Conservation (phyloP, 164 flowering plant genomes). For the Vitis vinifera region DNA sequence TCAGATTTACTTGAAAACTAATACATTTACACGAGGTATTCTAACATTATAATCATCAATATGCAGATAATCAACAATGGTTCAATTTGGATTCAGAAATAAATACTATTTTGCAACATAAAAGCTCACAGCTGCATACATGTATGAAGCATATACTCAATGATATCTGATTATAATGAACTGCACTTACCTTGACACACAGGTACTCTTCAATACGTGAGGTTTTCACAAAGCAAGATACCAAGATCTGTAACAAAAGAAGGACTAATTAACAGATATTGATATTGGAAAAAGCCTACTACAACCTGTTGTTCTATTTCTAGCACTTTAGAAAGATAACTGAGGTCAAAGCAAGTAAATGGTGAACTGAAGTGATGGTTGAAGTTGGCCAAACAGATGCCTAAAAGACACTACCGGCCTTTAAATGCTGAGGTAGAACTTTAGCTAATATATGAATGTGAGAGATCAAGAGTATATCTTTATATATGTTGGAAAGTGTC, state of each 20-base stretch:
- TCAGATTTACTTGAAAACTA: too few relatives aligned
- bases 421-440: neutral
- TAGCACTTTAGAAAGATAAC: neutral
- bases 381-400: neutral
- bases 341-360: neutral
- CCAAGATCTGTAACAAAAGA: slow-evolving; percentile 57
- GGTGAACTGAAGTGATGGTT: neutral
- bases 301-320: too few relatives aligned
- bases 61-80: too few relatives aligned
- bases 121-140: too few relatives aligned
- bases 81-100: too few relatives aligned
- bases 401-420: neutral
- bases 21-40: too few relatives aligned
- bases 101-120: too few relatives aligned
- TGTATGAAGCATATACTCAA: too few relatives aligned
- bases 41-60: too few relatives aligned
- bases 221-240: slow-evolving; percentile 98
- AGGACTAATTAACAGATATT: neutral
- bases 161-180: neutral
- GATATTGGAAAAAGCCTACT: too few relatives aligned
- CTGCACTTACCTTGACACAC: slow-evolving; percentile 76
- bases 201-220: slow-evolving; percentile 89
- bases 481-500: too few relatives aligned
- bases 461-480: neutral
- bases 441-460: neutral